Conservation (phyloP, 192 early-diverging fungal genomes). For the Backusella tarrabulga region DNA sequence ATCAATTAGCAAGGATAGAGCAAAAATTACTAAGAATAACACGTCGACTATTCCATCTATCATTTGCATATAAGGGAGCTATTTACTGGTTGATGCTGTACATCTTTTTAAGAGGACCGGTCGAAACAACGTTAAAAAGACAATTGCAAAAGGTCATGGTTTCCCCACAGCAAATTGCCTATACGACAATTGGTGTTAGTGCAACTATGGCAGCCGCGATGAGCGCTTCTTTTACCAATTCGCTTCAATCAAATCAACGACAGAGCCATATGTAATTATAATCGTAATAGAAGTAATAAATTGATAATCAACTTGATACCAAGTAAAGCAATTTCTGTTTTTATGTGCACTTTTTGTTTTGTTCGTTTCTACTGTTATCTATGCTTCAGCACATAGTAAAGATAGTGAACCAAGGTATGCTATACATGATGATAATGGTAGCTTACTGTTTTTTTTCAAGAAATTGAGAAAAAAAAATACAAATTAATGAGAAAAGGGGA, state of each 20-base stretch:
- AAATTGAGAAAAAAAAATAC: no score
- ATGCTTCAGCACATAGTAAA: no score
- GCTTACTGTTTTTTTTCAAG: no score
- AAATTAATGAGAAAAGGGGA: no score
- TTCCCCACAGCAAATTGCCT: conserved; percentile 12
- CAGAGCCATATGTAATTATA: background rate
- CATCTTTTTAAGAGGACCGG: conserved; percentile 25
- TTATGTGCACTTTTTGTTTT: no score
- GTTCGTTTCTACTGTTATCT: no score
- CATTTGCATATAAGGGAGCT: conserved; percentile 31
- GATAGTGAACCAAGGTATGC: no score
- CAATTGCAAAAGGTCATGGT: conserved; percentile 13
- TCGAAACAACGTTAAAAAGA: conserved; percentile 22
- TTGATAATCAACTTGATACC: no score
- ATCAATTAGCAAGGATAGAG: conserved; percentile 19
- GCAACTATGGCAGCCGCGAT: conserved; percentile 19
- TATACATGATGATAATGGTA: no score
- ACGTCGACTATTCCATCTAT: conserved; percentile 18
- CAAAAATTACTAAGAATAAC: conserved; percentile 15
- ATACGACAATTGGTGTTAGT: conserved; percentile 25
- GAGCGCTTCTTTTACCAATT: conserved; percentile 7
- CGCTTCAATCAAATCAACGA: background rate
- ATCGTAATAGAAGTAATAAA: no score
- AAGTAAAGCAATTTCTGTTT: no score
- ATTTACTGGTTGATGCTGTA: conserved; percentile 35